Conservation (phyloP, 805 yeast species). For the Yarrowia alimentaria region DNA sequence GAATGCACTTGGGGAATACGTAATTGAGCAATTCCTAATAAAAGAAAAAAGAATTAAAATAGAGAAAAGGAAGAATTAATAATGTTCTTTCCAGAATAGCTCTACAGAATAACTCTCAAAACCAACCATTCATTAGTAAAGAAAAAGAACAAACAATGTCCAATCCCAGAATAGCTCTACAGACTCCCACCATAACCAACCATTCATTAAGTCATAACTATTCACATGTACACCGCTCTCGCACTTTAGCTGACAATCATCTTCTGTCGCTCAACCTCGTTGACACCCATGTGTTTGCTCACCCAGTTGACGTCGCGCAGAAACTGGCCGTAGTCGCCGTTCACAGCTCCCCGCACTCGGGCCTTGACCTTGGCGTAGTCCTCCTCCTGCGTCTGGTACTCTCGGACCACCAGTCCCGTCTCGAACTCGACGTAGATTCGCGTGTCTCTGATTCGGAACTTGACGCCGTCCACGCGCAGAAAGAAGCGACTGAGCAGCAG, state of each 20-base stretch:
- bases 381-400: constrained; percentile 68
- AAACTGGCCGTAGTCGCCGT: constrained; percentile 68
- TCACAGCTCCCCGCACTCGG: constrained; percentile 49
- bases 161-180: no score
- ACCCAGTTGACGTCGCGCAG: constrained; percentile 89
- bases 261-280: constrained; percentile 42
- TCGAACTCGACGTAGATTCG: constrained; percentile 77
- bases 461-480: constrained; percentile 84
- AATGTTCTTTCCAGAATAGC: no score
- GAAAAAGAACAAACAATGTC: no score
- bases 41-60: no score
- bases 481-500: constrained; percentile 74
- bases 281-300: constrained; percentile 54
- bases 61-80: no score
- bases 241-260: background rate
- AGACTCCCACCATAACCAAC: no score
- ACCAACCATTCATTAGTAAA: no score
- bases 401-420: constrained; percentile 63
- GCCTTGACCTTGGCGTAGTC: constrained; percentile 46
- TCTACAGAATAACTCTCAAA: no score
- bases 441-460: constrained; percentile 80
- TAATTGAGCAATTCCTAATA: no score
- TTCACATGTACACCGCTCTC: constrained; percentile 15
- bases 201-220: constrained; percentile 21
- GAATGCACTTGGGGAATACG: no score